Evolutionary conservation across 768 basidiomycete species (phyloP).

Genomic region (Tricholoma saponaceum): DNA sequence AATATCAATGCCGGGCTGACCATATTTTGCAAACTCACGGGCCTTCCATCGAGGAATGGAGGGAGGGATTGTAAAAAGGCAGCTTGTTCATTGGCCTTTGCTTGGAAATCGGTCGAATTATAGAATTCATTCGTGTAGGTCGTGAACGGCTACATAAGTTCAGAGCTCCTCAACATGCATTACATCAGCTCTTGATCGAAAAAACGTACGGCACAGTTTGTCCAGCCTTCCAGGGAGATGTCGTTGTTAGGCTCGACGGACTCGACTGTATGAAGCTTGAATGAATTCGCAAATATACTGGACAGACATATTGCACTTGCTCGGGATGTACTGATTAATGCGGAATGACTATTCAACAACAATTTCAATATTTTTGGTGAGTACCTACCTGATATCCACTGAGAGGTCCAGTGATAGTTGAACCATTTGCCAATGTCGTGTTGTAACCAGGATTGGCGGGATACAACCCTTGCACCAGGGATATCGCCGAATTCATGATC

Average conservation of each 20-base stretch:
- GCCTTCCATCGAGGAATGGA: slow-evolving; percentile 50
- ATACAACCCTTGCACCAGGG: slow-evolving; percentile 67
- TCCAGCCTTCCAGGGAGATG: slow-evolving; percentile 63
- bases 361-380: background rate
- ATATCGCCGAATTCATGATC: slow-evolving; percentile 62
- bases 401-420: slow-evolving; percentile 53
- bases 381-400: slow-evolving; percentile 54
- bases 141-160: slow-evolving; percentile 37
- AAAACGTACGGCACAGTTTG: slow-evolving; percentile 48
- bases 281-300: background rate
- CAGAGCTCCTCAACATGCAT: background rate
- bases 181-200: background rate
- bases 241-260: slow-evolving; percentile 60
- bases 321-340: slow-evolving; percentile 29
- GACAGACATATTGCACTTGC: slow-evolving; percentile 19
- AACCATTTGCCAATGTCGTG: slow-evolving; percentile 63
- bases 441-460: slow-evolving; percentile 44
- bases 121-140: slow-evolving; percentile 49
- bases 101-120: slow-evolving; percentile 44
- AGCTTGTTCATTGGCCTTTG: slow-evolving; percentile 39
- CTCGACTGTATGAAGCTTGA: slow-evolving; percentile 37
- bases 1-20: slow-evolving; percentile 30
- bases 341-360: background rate
- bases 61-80: slow-evolving; percentile 45
- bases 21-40: slow-evolving; percentile 55